Evolutionary conservation across 257 asterid genomes (phyloP), one percentile per base, ranked within the genome.

Genomic region (Solanum appendiculatum): DNA sequence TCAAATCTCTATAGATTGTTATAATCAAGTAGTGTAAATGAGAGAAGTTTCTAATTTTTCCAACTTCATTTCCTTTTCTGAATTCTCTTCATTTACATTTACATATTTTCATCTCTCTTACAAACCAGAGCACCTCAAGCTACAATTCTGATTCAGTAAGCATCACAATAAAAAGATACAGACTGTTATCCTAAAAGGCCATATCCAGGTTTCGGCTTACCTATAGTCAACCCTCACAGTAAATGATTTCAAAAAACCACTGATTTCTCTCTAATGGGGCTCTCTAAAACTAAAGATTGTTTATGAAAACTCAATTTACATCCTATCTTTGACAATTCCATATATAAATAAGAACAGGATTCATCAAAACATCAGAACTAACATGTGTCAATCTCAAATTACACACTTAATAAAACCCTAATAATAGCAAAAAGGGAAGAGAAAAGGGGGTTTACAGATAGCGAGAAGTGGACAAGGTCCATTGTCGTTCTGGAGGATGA

Each of bases 381-480:
- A 77, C 20, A 42, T 6, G 82, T 73, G 18, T 36, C 2, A 36
- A 73, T 23, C 36, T 78, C 64, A 84, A 75, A 68, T 40, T 8
- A 86, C 7, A 48, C 85, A 85, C 69, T 25, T 8, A 9, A 85
- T 9, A 87, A 89, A 89, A 51, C 89, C 93, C 90, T 89, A 91
- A 23, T 81, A 84, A 72, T 31, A 18, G 78, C 0, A 70, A 75
- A 87, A 46, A 87, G 29, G 9, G 78, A 83, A 69, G 85, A 25
- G 51, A 86, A 40, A 68, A 81, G 33, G 40, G 37, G 36, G 5
- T 31, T 90, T 94, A 95, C 99, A 97, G 88, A 97, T 94, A 33
- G 99, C 98, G 64, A 97, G 98, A 85, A 97, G 99, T 89, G 99
- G 99, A 89, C 99, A 97, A 18, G 99, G 99, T 56, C 99, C 99